These are phyloP conservation scores for Pseudogymnoascus sp. DNA, from an alignment of 2,329 filamentous ascomycete species.

Conservation along the genomic window DNA sequence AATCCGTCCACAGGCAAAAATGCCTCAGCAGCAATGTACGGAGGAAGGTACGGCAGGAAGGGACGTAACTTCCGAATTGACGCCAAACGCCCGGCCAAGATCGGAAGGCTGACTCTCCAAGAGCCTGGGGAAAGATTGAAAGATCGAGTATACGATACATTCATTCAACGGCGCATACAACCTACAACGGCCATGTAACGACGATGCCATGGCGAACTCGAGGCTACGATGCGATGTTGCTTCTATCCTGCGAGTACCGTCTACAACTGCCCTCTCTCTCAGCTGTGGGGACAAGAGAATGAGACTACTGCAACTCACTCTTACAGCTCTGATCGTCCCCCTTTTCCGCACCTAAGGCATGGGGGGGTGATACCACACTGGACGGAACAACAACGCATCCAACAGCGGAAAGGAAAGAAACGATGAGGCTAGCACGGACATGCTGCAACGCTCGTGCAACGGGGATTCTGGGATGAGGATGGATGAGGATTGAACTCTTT, in stretches of 20 bases:
- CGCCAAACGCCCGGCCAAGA: conserved; percentile 4
- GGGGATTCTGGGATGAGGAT: conserved; percentile 24
- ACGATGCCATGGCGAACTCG: not conserved
- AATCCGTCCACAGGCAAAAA: conserved; percentile 4
- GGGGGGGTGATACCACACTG: not conserved
- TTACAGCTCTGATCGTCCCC: not conserved
- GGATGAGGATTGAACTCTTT: conserved; percentile 28
- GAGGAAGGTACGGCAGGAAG: not conserved
- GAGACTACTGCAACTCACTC: not conserved
- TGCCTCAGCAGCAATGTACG: conserved; percentile 2
- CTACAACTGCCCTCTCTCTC: not conserved
- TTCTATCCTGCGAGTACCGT: not conserved
- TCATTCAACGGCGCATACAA: not conserved
- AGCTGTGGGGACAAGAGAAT: not conserved
- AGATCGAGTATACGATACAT: not conserved
- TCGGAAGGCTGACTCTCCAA: not conserved
- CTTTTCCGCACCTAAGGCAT: not conserved
- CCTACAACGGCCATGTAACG: not conserved
- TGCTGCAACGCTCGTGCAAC: not conserved
- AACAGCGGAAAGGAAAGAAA: not conserved
- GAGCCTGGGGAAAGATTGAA: not conserved
- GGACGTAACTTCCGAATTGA: conserved; percentile 4
- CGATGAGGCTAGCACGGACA: conserved; percentile 1
- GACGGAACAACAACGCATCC: conserved; percentile 4
- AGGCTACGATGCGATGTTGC: not conserved